Base-by-base conservation (phyloP, 306 rosid species). In the Vicia sativa region DNA sequence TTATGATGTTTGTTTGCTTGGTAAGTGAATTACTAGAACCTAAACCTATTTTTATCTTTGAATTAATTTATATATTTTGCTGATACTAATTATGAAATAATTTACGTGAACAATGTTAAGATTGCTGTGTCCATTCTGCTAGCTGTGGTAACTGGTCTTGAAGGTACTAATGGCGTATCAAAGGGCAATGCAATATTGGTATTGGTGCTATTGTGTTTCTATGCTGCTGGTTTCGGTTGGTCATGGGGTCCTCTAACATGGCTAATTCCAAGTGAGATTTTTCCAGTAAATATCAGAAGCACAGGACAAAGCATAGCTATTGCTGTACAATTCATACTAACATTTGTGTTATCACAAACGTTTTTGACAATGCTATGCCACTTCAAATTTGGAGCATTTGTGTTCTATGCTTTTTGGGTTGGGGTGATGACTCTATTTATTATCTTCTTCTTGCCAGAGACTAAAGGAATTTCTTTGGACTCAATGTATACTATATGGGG, bases 231-330 rank as follows among this genome's bases (percentile, higher is more conserved):
- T n/a, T 90, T 87, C 56, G 96, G 91, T 14, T 87, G 86, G 87
- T 90, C 96, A 3, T 85, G 96, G 96, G 89, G 89, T 0, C 91
- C 93, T 26, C 71, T 89, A 2, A 50, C 71, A 4, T 89, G 91
- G 91, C 82, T 89, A 7, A 67, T 87, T 64, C 89, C 96, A 6
- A 90, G 87, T 74, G 95, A 90, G 25, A 90, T 90, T n/a, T 90
- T 81, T 37, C 96, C 96, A 1, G 35, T 72, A 35, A 82, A 78
- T 31, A 81, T 87, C 42, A 75, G 96, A 37, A 64, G 70, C 19
- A 81, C 93, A 0, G 91, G 96, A 38, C 89, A 83, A 50, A 85
- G 96, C 82, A 74, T 87, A 39, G 81, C 82, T 3, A 60, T 85
- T 9, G 87, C 67, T 0, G 55, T 78, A 28, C 81, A 83, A 38